These are phyloP conservation scores for Solidago caesia DNA, from an alignment of 129 eudicot species.

Conservation along the genomic window DNA sequence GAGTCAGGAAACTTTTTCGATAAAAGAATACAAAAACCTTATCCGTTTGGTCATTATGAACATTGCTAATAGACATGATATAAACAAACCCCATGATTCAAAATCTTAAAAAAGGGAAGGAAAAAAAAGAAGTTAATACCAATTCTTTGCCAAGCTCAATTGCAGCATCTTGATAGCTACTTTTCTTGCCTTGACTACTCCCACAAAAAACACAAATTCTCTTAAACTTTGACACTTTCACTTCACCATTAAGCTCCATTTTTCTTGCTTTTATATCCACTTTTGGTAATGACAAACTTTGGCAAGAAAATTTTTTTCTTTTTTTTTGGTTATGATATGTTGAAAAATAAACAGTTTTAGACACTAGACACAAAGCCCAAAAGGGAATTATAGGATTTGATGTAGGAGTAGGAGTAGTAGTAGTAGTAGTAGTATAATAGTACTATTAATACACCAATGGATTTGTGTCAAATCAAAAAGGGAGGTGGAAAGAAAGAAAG, in stretches of 20 bases:
- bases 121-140: slow-evolving; percentile 40
- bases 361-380: slow-evolving; percentile 9
- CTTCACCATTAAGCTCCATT: slow-evolving; percentile 67
- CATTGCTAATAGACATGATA: slow-evolving; percentile 18
- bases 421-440: background rate
- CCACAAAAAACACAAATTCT: slow-evolving; percentile 98
- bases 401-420: slow-evolving; percentile 14
- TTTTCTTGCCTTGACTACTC: slow-evolving; percentile 91
- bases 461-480: slow-evolving; percentile 39
- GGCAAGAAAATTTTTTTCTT: slow-evolving; percentile 12
- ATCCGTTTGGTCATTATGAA: slow-evolving; percentile 3
- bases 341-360: slow-evolving; percentile 16
- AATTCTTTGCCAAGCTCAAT: slow-evolving; percentile 88
- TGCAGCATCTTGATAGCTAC: slow-evolving; percentile 94
- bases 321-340: slow-evolving; percentile 7
- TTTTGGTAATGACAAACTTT: slow-evolving; percentile 21
- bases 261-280: slow-evolving; percentile 30
- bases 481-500: slow-evolving; percentile 10
- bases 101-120: slow-evolving; percentile 18
- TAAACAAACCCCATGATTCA: slow-evolving; percentile 19
- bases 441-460: slow-evolving; percentile 26
- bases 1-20: too few relatives aligned
- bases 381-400: slow-evolving; percentile 33
- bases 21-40: slow-evolving; percentile 1
- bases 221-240: slow-evolving; percentile 65